phyloP scores from a whole-genome alignment of 768 basidiomycete genomes.

The Kwoniella mangroviensis region DNA sequence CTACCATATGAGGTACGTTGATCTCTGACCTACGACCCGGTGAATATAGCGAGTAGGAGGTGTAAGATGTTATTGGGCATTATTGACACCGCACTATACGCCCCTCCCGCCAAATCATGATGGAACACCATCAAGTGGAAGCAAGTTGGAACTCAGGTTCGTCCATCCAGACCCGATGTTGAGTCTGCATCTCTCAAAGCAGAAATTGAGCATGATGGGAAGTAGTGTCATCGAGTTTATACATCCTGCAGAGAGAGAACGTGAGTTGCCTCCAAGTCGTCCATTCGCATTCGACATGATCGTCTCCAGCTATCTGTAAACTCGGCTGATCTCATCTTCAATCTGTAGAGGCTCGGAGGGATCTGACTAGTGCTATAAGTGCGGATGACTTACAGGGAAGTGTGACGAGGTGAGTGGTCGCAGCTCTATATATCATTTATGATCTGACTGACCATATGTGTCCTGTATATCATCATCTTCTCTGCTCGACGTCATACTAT shows the following conservation, averaged over 20 bases:
- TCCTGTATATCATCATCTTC: too few relatives aligned
- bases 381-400: slow-evolving; percentile 56
- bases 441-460: too few relatives aligned
- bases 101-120: slow-evolving; percentile 1
- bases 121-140: slow-evolving; percentile 7
- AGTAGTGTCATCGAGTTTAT: slow-evolving; percentile 57
- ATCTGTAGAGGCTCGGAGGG: slow-evolving; percentile 48
- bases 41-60: slow-evolving; percentile 26
- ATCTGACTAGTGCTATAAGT: slow-evolving; percentile 50
- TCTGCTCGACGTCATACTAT: not conserved
- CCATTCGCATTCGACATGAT: not conserved
- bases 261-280: slow-evolving; percentile 36
- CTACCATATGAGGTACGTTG: too few relatives aligned
- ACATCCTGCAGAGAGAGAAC: slow-evolving; percentile 55
- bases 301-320: not conserved
- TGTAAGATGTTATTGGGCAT: slow-evolving; percentile 55
- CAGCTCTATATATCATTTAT: not conserved
- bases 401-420: slow-evolving; percentile 53
- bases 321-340: too few relatives aligned
- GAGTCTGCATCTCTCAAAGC: slow-evolving; percentile 47
- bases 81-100: slow-evolving; percentile 36
- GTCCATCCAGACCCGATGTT: slow-evolving; percentile 56
- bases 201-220: slow-evolving; percentile 54
- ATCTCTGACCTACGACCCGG: not conserved
- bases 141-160: slow-evolving; percentile 53